Percentiles rank a stretch among this genome's conserved stretches.
phyloP scores from a whole-genome alignment of 2,329 filamentous ascomycete genomes.

The Alternaria dauci region DNA sequence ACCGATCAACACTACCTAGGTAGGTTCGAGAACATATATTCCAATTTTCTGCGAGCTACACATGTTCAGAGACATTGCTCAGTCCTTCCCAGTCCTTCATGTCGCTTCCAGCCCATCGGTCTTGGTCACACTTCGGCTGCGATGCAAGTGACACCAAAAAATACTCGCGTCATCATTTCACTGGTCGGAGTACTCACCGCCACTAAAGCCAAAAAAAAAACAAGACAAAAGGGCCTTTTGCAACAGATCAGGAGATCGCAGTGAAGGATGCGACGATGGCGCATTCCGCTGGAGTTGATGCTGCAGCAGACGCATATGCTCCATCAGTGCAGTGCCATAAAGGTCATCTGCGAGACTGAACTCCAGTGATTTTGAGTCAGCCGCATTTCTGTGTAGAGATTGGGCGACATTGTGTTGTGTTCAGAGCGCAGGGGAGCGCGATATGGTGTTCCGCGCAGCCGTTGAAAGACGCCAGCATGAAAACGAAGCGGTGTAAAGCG shows the following conservation, averaged over 20 bases:
- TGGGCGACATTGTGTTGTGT: conserved; percentile 14
- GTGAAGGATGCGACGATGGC: background rate
- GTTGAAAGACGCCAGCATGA: background rate
- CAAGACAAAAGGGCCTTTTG: background rate
- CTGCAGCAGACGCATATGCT: conserved; percentile 8
- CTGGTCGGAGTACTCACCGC: conserved; percentile 7
- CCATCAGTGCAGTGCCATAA: conserved; percentile 23
- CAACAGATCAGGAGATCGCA: background rate
- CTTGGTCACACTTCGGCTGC: conserved; percentile 4
- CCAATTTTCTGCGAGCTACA: background rate
- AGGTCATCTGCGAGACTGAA: conserved; percentile 22
- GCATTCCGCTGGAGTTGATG: conserved; percentile 11
- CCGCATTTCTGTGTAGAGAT: conserved; percentile 10
- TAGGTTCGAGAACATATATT: background rate
- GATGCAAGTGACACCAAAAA: background rate
- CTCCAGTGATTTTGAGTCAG: conserved; percentile 20
- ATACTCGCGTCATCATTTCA: background rate
- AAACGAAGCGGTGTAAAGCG: background rate
- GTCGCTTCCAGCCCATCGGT: conserved; percentile 1
- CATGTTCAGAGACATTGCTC: background rate
- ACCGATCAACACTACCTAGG: background rate
- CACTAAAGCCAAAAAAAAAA: background rate
- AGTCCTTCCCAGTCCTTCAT: background rate
- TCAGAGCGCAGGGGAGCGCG: background rate
- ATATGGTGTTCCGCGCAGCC: background rate